A percentile compares a stretch with the other conserved stretches of the same genome.
Conservation (phyloP, 495 filamentous ascomycete species). For the Entonaema liquescens region DNA sequence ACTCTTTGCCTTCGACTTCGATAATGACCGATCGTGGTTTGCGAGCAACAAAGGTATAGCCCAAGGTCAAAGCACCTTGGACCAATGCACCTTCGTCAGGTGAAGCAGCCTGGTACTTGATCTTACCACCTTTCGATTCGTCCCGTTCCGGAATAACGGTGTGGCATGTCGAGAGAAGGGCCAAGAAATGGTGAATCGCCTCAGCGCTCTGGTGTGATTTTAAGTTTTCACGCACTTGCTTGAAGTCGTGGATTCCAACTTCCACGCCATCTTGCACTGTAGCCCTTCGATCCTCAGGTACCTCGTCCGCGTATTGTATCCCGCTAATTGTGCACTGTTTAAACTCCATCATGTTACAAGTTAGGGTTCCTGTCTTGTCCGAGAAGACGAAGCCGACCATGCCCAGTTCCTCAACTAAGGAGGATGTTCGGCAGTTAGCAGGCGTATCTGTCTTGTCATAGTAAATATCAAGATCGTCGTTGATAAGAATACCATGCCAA, state of each 20-base stretch:
- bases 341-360: conserved; percentile 99
- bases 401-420: conserved; percentile 94
- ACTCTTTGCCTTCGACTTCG: conserved; percentile 71
- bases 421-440: conserved; percentile 93
- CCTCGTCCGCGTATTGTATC: conserved; percentile 91
- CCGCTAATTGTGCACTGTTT: conserved; percentile 92
- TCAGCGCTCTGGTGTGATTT: conserved; percentile 70
- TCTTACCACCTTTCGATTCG: conserved; percentile 75
- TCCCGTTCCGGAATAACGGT: conserved; percentile 94
- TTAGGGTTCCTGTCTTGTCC: conserved; percentile 99
- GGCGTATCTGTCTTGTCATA: conserved; percentile 95
- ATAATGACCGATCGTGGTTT: conserved; percentile 89
- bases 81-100: conserved; percentile 97
- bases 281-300: conserved; percentile 89
- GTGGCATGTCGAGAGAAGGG: conserved; percentile 89
- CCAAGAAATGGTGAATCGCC: conserved; percentile 88
- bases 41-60: conserved; percentile 89
- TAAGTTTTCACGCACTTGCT: conserved; percentile 76
- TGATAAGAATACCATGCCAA: conserved; percentile 95
- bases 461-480: conserved; percentile 97
- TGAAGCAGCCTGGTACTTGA: conserved; percentile 98
- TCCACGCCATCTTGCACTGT: conserved; percentile 77
- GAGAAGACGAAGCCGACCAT: conserved; percentile 99
- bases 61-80: conserved; percentile 84
- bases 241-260: conserved; percentile 88